Conservation (phyloP, 306 rosid species). For the Trifolium pratense region DNA sequence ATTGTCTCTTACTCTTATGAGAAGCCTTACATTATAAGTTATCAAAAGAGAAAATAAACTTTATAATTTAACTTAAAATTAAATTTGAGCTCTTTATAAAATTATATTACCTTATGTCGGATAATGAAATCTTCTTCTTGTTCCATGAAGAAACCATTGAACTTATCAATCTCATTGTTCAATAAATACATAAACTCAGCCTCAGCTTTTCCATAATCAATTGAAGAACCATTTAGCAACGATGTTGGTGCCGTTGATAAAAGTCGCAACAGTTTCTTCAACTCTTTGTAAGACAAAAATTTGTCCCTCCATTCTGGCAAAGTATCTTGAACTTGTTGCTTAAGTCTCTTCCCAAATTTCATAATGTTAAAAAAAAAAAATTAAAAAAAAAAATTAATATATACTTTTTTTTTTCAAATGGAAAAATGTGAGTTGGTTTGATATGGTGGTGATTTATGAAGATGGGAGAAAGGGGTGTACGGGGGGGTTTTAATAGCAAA, state of each 20-base stretch:
- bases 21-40: not conserved
- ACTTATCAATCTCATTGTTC: constrained; percentile 88
- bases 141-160: constrained; percentile 78
- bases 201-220: constrained; percentile 54
- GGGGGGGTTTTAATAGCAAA: constrained; percentile 45
- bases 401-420: not conserved
- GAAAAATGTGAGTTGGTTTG: constrained; percentile 32
- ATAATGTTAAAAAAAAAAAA: constrained; percentile 18
- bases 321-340: constrained; percentile 72
- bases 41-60: not conserved
- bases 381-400: not conserved
- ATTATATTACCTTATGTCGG: constrained; percentile 67
- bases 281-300: constrained; percentile 78
- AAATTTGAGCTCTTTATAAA: not conserved
- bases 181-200: constrained; percentile 67
- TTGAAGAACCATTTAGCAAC: constrained; percentile 46
- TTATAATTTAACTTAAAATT: not conserved
- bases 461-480: not conserved
- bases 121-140: constrained; percentile 88
- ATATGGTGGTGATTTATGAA: not conserved
- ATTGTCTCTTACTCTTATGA: not conserved
- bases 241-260: constrained; percentile 51
- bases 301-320: constrained; percentile 81
- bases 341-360: constrained; percentile 89
- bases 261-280: constrained; percentile 73